Evolutionary conservation across 192 early-diverging fungal genomes (phyloP).

Genomic region (Gaertneriomyces sp.): DNA sequence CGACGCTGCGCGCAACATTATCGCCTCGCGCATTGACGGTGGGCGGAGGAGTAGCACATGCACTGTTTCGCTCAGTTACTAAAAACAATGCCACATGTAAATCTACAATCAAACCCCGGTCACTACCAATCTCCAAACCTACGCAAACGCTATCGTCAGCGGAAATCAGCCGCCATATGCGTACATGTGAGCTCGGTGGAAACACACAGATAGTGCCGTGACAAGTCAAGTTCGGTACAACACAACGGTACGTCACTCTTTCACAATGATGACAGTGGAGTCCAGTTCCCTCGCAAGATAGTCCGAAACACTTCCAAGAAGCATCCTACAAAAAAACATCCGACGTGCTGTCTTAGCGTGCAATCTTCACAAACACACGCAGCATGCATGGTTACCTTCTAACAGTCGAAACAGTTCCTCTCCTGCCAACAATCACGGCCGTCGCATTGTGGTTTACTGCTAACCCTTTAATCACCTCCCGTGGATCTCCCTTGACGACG

Average conservation of each 20-base stretch:
- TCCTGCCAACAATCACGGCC: slow-evolving; percentile 24
- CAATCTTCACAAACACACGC: not conserved
- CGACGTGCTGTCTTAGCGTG: not conserved
- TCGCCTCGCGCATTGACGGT: too few species aligned
- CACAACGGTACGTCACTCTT: not conserved
- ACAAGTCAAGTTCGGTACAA: too few species aligned
- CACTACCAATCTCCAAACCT: too few species aligned
- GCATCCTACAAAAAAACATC: slow-evolving; percentile 2
- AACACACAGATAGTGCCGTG: too few species aligned
- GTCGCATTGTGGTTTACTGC: slow-evolving; percentile 8
- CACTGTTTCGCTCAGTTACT: too few species aligned
- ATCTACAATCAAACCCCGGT: too few species aligned
- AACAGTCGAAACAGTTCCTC: slow-evolving; percentile 28
- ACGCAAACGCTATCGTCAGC: too few species aligned
- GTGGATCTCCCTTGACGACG: slow-evolving; percentile 26
- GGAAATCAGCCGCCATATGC: too few species aligned
- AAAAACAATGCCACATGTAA: too few species aligned
- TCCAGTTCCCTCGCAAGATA: slow-evolving; percentile 13
- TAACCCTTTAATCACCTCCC: slow-evolving; percentile 22
- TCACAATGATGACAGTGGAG: slow-evolving; percentile 26
- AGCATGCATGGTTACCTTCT: slow-evolving; percentile 15
- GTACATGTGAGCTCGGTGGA: too few species aligned
- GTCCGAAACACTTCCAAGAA: slow-evolving; percentile 28
- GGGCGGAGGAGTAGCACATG: too few species aligned
- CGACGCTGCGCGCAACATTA: too few species aligned